Percentiles rank a stretch among this genome's conserved stretches.
Conservation (phyloP, 2,329 filamentous ascomycete species). For the Nannizzia gypsea region DNA sequence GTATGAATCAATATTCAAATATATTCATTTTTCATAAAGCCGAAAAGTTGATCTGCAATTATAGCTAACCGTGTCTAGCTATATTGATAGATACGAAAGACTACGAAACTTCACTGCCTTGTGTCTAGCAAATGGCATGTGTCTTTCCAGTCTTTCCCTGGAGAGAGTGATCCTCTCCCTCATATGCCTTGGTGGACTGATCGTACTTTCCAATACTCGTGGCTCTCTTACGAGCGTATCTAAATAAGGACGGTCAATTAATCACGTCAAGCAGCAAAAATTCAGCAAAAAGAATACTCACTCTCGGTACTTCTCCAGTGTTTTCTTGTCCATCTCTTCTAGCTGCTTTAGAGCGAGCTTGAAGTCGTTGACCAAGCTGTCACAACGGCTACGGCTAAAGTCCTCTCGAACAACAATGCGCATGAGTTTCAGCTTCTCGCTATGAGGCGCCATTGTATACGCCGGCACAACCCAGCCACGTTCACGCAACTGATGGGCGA, state of each 20-base stretch:
- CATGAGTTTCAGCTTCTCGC: slow-evolving; percentile 74
- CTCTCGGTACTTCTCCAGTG: slow-evolving; percentile 56
- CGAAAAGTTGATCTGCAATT: too few species aligned
- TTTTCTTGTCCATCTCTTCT: slow-evolving; percentile 59
- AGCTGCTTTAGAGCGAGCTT: slow-evolving; percentile 63
- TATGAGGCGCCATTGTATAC: slow-evolving; percentile 92
- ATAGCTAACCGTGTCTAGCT: too few species aligned
- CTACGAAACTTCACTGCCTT: too few species aligned
- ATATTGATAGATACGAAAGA: too few species aligned
- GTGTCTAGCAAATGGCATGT: slow-evolving; percentile 64
- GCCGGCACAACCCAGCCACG: slow-evolving; percentile 89
- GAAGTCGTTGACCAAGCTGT: slow-evolving; percentile 65
- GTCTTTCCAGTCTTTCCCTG: slow-evolving; percentile 88
- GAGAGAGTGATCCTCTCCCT: slow-evolving; percentile 72
- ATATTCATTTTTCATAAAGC: too few species aligned
- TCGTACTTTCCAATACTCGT: slow-evolving; percentile 42
- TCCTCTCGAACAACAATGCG: slow-evolving; percentile 87
- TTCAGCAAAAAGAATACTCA: slow-evolving; percentile 32
- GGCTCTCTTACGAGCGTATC: slow-evolving; percentile 45
- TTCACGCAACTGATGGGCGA: slow-evolving; percentile 75
- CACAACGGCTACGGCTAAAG: slow-evolving; percentile 71
- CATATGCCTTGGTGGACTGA: slow-evolving; percentile 42
- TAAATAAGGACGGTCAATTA: background rate
- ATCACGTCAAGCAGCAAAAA: background rate
- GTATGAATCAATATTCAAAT: too few species aligned